A percentile compares a stretch with the other conserved stretches of the same genome.
These are phyloP conservation scores for Coemansia umbellata DNA, from an alignment of 192 early-diverging fungal genomes.

Conservation along the genomic window DNA sequence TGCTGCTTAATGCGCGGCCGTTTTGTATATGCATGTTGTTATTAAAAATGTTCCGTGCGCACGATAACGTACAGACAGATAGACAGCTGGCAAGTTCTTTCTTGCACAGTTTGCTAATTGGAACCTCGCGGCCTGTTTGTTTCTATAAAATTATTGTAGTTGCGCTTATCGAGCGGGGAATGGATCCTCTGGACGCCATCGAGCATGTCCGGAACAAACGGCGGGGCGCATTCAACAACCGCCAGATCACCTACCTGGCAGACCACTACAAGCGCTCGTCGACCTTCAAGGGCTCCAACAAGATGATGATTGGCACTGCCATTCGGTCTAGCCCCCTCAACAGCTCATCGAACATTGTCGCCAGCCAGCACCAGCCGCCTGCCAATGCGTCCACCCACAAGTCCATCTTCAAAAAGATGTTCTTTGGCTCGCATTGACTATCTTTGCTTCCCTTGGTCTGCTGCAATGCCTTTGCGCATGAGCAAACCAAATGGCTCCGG, in stretches of 20 bases:
- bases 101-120: too few relatives aligned
- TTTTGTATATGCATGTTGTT: too few relatives aligned
- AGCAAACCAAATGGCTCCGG: slow-evolving; percentile 4
- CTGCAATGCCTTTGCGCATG: not conserved
- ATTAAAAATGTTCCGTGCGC: too few relatives aligned
- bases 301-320: slow-evolving; percentile 14
- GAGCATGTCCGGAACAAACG: slow-evolving; percentile 69
- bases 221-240: slow-evolving; percentile 76
- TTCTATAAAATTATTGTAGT: slow-evolving; percentile 30
- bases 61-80: too few relatives aligned
- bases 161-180: slow-evolving; percentile 74
- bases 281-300: slow-evolving; percentile 24
- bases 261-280: slow-evolving; percentile 47
- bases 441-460: not conserved
- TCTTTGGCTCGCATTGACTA: slow-evolving; percentile 44
- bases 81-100: too few relatives aligned
- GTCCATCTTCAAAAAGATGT: slow-evolving; percentile 50
- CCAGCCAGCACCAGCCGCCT: slow-evolving; percentile 4
- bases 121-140: too few relatives aligned
- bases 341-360: not conserved
- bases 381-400: slow-evolving; percentile 15
- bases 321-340: slow-evolving; percentile 24
- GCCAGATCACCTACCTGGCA: slow-evolving; percentile 66
- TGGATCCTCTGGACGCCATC: slow-evolving; percentile 71
- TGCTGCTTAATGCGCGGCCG: too few relatives aligned